phyloP scores from a whole-genome alignment of 129 eudicot genomes.

The Kitagawia praeruptora region DNA sequence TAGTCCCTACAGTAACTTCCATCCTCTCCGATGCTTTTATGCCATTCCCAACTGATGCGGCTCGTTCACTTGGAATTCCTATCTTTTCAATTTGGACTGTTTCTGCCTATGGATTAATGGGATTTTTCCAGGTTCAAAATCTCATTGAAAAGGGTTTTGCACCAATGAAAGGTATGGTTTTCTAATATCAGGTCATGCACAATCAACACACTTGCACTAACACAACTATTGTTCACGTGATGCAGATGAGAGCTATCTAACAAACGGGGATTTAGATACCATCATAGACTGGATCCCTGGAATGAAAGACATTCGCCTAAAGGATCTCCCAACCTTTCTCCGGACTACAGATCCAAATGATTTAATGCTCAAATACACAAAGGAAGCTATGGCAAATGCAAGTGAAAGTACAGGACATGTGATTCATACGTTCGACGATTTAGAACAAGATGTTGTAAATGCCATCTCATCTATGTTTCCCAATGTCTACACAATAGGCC shows the following conservation, averaged over 20 bases:
- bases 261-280: constrained; percentile 2
- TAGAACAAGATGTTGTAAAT: constrained; percentile 1
- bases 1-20: not conserved
- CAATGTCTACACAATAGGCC: constrained; percentile 46
- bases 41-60: not conserved
- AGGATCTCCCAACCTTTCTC: constrained; percentile 20
- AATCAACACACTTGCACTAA: not conserved
- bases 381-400: constrained; percentile 57
- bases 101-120: constrained; percentile 11
- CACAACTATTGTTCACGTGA: not conserved
- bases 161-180: constrained; percentile 26
- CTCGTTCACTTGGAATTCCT: constrained; percentile 12
- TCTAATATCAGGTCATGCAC: not conserved
- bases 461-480: constrained; percentile 35
- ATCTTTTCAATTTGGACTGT: constrained; percentile 12
- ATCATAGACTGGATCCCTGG: constrained; percentile 17
- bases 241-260: not conserved
- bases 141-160: constrained; percentile 15
- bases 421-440: not conserved
- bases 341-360: constrained; percentile 21
- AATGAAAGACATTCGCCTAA: constrained; percentile 10
- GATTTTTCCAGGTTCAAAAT: not conserved
- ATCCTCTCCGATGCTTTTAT: not conserved
- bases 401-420: constrained; percentile 39
- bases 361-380: constrained; percentile 36